Conservation (phyloP, 257 asterid genomes). For the Solanum tacnaense region DNA sequence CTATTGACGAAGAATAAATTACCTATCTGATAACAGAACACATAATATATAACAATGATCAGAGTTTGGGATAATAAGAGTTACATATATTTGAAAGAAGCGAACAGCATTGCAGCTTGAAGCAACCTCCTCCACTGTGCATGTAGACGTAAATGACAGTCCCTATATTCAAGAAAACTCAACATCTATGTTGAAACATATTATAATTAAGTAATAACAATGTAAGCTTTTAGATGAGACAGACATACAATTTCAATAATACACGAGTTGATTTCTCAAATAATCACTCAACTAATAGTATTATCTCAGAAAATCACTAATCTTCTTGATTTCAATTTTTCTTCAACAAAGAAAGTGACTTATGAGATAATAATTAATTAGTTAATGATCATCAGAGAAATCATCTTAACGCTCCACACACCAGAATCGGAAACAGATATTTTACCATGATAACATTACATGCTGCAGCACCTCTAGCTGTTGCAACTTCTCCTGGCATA, state of each 20-base stretch:
- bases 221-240: neutral
- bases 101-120: slow-evolving; percentile 55
- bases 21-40: neutral
- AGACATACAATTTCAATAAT: neutral
- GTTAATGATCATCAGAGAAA: neutral
- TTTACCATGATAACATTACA: slow-evolving; percentile 52
- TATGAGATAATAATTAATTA: neutral
- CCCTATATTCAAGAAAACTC: slow-evolving; percentile 13
- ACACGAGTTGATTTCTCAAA: neutral
- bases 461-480: slow-evolving; percentile 53
- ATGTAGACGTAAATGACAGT: slow-evolving; percentile 40
- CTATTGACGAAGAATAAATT: slow-evolving; percentile 5
- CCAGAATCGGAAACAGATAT: neutral
- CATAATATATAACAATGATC: neutral
- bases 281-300: neutral
- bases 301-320: neutral
- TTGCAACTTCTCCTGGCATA: slow-evolving; percentile 51
- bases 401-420: neutral
- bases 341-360: neutral
- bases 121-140: slow-evolving; percentile 60
- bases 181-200: neutral
- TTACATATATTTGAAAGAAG: slow-evolving; percentile 56
- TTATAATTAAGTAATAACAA: neutral
- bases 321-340: neutral
- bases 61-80: neutral